phyloP scores from a whole-genome alignment of 768 basidiomycete species.

The Boletus reticuloceps region DNA sequence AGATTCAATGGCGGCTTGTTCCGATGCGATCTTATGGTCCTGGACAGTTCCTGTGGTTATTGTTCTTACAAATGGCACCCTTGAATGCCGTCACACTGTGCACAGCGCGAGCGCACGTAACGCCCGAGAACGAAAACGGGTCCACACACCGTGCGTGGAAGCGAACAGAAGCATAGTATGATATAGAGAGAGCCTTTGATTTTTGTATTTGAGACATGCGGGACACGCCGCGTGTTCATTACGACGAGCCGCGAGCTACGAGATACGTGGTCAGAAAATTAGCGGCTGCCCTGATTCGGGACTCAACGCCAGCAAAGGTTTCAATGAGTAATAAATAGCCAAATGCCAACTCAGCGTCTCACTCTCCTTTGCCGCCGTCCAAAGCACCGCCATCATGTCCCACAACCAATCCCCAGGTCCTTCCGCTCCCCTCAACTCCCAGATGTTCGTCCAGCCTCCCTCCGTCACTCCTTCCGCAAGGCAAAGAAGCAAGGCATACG shows the following conservation, averaged over 20 bases:
- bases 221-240: neutral
- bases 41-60: conserved; percentile 22
- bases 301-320: conserved; percentile 28
- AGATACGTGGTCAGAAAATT: conserved; percentile 8
- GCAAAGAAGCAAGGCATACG: conserved; percentile 48
- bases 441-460: conserved; percentile 33
- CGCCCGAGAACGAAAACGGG: conserved; percentile 6
- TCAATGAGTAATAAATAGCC: conserved; percentile 30
- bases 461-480: conserved; percentile 33
- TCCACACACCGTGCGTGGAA: conserved; percentile 6
- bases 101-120: neutral
- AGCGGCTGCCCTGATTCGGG: conserved; percentile 13
- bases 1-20: neutral
- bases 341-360: conserved; percentile 28
- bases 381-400: conserved; percentile 59
- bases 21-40: neutral
- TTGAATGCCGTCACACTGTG: conserved; percentile 20
- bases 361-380: conserved; percentile 32
- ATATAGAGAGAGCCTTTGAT: neutral
- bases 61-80: neutral
- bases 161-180: conserved; percentile 1
- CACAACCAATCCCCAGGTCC: conserved; percentile 57
- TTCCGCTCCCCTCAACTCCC: conserved; percentile 40
- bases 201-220: too few species aligned
- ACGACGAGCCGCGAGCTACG: conserved; percentile 8